Percentiles rank a stretch among this genome's conserved stretches.
Conservation (phyloP, 371 early-diverging fungal species). For the Dentiscutata heterogama region DNA sequence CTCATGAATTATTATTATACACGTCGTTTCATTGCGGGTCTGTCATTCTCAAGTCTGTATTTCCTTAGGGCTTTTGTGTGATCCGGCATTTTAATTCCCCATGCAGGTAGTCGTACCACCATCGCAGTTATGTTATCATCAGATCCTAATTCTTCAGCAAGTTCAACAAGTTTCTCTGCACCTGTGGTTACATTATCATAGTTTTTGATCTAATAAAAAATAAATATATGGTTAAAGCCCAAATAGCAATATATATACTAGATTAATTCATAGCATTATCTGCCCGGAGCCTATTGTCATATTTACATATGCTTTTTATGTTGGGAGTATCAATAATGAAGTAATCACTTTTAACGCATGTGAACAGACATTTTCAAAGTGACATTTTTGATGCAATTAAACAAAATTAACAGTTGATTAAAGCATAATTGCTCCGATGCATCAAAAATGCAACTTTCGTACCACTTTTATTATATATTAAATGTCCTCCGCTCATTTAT, state of each 20-base stretch:
- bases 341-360: no score
- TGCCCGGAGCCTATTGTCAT: no score
- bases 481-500: no score
- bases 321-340: not conserved
- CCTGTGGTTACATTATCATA: slow-evolving; percentile 65
- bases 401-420: no score
- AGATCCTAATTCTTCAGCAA: slow-evolving; percentile 79
- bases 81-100: slow-evolving; percentile 79
- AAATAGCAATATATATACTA: not conserved
- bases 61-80: slow-evolving; percentile 72
- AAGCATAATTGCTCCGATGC: no score
- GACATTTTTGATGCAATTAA: no score
- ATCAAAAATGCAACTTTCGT: no score
- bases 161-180: slow-evolving; percentile 69
- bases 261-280: no score
- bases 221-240: not conserved
- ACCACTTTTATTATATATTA: no score
- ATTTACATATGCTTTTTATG: not conserved
- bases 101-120: slow-evolving; percentile 80
- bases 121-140: slow-evolving; percentile 81
- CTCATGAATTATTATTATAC: not conserved
- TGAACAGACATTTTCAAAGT: no score
- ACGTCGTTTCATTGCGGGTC: slow-evolving; percentile 11
- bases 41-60: slow-evolving; percentile 69
- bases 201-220: slow-evolving; percentile 61